Evolutionary conservation across 2,329 filamentous ascomycete genomes (phyloP), one percentile per base, ranked within the genome.

Genomic region (Neocucurbitaria cava): DNA sequence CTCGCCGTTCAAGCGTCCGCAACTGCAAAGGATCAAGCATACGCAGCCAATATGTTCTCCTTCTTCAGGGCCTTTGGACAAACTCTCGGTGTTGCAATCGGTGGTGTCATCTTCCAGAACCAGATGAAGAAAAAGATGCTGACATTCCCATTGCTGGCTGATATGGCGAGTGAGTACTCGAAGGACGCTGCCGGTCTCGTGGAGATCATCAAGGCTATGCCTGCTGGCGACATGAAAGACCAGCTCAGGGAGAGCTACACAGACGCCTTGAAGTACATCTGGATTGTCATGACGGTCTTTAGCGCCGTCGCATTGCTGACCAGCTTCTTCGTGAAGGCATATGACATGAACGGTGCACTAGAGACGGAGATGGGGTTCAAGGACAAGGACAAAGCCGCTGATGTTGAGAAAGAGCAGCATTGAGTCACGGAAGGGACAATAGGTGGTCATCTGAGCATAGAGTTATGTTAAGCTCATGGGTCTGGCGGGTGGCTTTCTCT

Each of bases 31-130:
- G 83, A 88, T 64, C 82, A 87, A 36, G 83, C 85, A 1, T 85
- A 85, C 55, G 83, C 85, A 0, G 82, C 83, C 0, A 87, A 84
- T 10, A 84, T 90, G 77, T 89, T 87, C 74, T 83, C 82, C 48
- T 91, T 91, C 77, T 82, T 87, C 63, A 83, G 87, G 13, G 82
- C 83, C 1, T 81, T 90, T 21, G 88, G 88, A 0, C 86, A 89
- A 68, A 80, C 84, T 0, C 74, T 90, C 9, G 88, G 88, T 21
- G 85, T 90, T 2, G 87, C 88, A 1, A 79, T 89, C 46, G 85
- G 86, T 1, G 87, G 88, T 3, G 86, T 88, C 28, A 82, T 89
- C 48, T 90, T 91, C 75, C 87, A 91, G 72, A 91, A 90, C 60
- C 79, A 81, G 52, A 83, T 88, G 74, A 77, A 76, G 49, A 74